phyloP scores from a whole-genome alignment of 2,329 filamentous ascomycete genomes.

The Penicillium occitanis region DNA sequence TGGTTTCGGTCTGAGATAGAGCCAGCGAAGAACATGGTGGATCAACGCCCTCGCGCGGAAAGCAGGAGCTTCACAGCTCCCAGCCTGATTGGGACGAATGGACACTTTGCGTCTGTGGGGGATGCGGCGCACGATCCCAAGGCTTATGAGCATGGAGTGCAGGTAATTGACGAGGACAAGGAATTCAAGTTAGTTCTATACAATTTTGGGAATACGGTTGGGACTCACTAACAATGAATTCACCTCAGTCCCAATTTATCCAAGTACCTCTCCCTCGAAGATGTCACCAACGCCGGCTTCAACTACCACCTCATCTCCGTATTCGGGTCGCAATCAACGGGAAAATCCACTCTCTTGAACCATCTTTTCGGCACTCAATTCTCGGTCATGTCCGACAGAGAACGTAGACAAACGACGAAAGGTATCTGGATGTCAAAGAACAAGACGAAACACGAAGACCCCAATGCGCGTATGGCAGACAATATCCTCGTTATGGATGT shows the following conservation, averaged over 20 bases:
- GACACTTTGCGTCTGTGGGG: slow-evolving; percentile 47
- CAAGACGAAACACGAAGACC: slow-evolving; percentile 57
- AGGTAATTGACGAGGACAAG: slow-evolving; percentile 95
- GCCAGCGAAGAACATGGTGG: slow-evolving; percentile 5
- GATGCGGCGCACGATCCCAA: slow-evolving; percentile 36
- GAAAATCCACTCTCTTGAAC: slow-evolving; percentile 96
- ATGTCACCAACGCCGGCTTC: slow-evolving; percentile 86
- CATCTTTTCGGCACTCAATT: slow-evolving; percentile 93
- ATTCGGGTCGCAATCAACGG: slow-evolving; percentile 97
- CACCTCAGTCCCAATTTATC: slow-evolving; percentile 68
- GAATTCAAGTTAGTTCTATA: slow-evolving; percentile 76
- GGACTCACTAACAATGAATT: not conserved
- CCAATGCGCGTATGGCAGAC: slow-evolving; percentile 73
- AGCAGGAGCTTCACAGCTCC: slow-evolving; percentile 35
- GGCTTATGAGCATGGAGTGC: slow-evolving; percentile 84
- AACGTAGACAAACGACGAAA: slow-evolving; percentile 95
- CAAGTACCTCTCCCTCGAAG: slow-evolving; percentile 75
- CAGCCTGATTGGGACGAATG: slow-evolving; percentile 45
- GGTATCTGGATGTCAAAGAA: slow-evolving; percentile 99
- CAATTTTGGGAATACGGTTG: not conserved
- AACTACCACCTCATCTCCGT: slow-evolving; percentile 99
- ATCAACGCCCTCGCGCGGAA: slow-evolving; percentile 24
- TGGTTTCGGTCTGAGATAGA: not conserved
- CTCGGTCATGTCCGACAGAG: slow-evolving; percentile 94
- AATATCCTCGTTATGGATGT: slow-evolving; percentile 99